Conservation (phyloP, 176 grass and related monocot species). For the Alloteropsis semialata region DNA sequence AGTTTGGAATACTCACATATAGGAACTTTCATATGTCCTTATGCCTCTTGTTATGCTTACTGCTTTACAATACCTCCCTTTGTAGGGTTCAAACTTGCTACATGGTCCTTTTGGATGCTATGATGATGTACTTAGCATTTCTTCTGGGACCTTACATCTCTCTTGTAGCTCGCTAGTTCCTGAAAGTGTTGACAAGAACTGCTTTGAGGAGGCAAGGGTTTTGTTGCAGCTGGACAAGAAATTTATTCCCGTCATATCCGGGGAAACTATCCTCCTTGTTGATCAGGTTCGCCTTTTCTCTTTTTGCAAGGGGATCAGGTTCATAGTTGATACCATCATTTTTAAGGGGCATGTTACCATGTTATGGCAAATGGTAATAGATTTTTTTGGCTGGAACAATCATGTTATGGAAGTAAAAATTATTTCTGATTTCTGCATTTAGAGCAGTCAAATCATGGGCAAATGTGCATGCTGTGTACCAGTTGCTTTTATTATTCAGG, state of each 20-base stretch:
- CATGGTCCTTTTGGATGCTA: conserved; percentile 38
- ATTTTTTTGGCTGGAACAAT: conserved; percentile 9
- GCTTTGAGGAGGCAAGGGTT: conserved; percentile 81
- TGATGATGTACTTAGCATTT: conserved; percentile 75
- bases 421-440: not conserved
- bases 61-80: conserved; percentile 18
- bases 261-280: conserved; percentile 70
- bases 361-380: not conserved
- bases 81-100: conserved; percentile 44
- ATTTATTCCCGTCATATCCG: conserved; percentile 91
- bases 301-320: conserved; percentile 5
- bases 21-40: not conserved
- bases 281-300: conserved; percentile 54
- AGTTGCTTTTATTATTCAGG: not conserved
- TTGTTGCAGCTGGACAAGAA: conserved; percentile 93
- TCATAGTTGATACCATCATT: conserved; percentile 1
- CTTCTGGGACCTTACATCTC: conserved; percentile 78
- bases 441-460: not conserved
- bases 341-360: not conserved
- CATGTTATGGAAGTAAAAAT: not conserved
- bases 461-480: conserved; percentile 1
- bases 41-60: conserved; percentile 24
- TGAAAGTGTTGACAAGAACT: conserved; percentile 69
- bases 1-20: conserved; percentile 21
- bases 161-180: conserved; percentile 73